Evolutionary conservation across 495 filamentous ascomycete species (phyloP).

Genomic region (Astrocystis sublimbata): DNA sequence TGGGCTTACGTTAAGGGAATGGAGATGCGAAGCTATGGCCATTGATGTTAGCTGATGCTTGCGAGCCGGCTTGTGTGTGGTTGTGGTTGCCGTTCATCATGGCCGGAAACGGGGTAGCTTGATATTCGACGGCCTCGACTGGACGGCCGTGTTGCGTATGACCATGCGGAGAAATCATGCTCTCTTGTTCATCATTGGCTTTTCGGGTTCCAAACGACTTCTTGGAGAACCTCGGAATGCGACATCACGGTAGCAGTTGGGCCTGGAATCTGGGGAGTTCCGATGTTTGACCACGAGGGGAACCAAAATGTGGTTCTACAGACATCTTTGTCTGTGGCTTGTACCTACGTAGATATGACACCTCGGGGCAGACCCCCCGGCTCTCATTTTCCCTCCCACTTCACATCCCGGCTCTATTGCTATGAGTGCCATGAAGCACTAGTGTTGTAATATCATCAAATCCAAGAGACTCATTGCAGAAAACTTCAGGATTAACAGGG

Average conservation of each 20-base stretch:
- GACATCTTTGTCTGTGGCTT: background rate
- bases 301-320: background rate
- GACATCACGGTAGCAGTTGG: constrained; percentile 7
- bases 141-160: background rate
- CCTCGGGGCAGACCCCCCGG: background rate
- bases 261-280: background rate
- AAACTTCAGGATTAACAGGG: background rate
- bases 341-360: background rate
- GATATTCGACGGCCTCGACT: background rate
- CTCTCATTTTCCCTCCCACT: background rate
- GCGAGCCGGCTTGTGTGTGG: background rate
- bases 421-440: background rate
- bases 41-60: background rate
- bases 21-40: background rate
- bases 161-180: background rate
- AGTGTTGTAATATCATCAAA: too few species aligned
- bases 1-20: too few species aligned
- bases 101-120: background rate
- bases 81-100: too few species aligned
- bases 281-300: background rate
- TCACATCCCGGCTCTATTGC: too few species aligned
- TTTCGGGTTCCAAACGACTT: background rate
- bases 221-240: background rate
- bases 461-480: background rate
- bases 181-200: background rate